Evolutionary conservation across 345 rosid genomes (phyloP).

Genomic region (Citrus inodora): DNA sequence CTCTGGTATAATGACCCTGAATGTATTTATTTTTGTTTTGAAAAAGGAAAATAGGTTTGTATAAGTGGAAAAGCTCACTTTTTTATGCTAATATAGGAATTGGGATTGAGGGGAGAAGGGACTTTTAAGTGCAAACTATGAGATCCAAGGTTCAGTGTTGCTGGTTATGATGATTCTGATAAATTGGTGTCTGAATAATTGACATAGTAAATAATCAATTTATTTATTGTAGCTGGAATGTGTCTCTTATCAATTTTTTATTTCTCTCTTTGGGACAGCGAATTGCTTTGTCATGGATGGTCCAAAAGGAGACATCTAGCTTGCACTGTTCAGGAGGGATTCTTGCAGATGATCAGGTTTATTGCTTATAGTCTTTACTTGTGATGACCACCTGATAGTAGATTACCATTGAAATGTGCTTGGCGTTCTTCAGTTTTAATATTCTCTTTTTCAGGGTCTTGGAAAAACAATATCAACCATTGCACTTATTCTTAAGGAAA

Average conservation of each 20-base stretch:
- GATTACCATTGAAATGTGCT: background rate
- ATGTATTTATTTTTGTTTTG: background rate
- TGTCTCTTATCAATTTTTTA: background rate
- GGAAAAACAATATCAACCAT: slow-evolving; percentile 95
- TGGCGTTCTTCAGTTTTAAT: slow-evolving; percentile 8
- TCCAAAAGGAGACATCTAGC: slow-evolving; percentile 70
- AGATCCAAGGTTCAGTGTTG: background rate
- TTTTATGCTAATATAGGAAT: background rate
- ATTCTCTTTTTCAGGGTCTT: slow-evolving; percentile 59
- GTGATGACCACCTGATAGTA: slow-evolving; percentile 4
- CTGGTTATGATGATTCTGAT: background rate
- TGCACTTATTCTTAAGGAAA: slow-evolving; percentile 88
- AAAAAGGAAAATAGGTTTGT: background rate
- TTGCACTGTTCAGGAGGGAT: slow-evolving; percentile 85
- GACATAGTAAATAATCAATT: background rate
- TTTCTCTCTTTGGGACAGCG: slow-evolving; percentile 44
- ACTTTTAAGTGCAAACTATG: background rate
- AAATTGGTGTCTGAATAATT: background rate
- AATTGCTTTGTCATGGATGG: slow-evolving; percentile 98
- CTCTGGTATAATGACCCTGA: background rate
- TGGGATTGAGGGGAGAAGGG: background rate
- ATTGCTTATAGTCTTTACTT: slow-evolving; percentile 7
- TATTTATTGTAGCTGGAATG: background rate
- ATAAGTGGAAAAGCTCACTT: background rate
- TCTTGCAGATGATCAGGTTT: slow-evolving; percentile 98